Percentiles rank a stretch among this genome's conserved stretches.
Conservation (phyloP, 345 rosid genomes). For the Arabis hirsuta region DNA sequence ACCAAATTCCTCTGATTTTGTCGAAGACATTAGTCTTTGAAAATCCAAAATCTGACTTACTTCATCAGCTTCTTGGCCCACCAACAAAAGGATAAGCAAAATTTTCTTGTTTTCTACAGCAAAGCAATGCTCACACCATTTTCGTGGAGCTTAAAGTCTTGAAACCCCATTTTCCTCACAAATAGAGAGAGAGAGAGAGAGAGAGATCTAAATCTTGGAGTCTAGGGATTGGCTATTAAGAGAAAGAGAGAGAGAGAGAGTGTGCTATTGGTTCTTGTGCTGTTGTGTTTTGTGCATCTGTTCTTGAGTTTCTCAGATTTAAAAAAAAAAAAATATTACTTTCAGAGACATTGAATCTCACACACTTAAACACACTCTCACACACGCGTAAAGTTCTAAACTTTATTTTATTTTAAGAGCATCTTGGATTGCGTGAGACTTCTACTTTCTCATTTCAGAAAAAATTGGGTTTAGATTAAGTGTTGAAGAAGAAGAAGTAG, state of each 20-base stretch:
- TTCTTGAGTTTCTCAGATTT: conserved; percentile 38
- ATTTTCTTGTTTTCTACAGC: conserved; percentile 43
- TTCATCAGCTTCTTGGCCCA: conserved; percentile 35
- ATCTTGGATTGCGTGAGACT: conserved; percentile 61
- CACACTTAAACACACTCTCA: conserved; percentile 36
- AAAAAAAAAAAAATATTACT: not conserved
- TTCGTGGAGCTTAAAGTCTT: conserved; percentile 44
- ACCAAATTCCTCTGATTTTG: conserved; percentile 31
- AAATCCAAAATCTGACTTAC: conserved; percentile 34
- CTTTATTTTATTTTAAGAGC: conserved; percentile 33
- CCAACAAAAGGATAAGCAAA: conserved; percentile 25
- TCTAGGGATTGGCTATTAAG: conserved; percentile 43
- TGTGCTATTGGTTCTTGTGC: conserved; percentile 38
- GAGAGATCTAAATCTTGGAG: conserved; percentile 39
- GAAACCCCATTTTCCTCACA: conserved; percentile 1
- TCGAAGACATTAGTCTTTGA: conserved; percentile 29
- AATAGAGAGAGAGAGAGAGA: conserved; percentile 13
- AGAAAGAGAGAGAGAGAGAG: conserved; percentile 17
- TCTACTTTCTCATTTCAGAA: conserved; percentile 41
- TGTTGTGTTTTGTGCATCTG: conserved; percentile 48
- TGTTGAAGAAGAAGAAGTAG: conserved; percentile 28
- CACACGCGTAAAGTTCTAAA: conserved; percentile 44
- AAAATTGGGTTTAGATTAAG: conserved; percentile 48
- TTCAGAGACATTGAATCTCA: conserved; percentile 41
- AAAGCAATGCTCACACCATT: conserved; percentile 46